Conservation (phyloP, 2,329 filamentous ascomycete species). For the Arthrobotrys megalospora region DNA sequence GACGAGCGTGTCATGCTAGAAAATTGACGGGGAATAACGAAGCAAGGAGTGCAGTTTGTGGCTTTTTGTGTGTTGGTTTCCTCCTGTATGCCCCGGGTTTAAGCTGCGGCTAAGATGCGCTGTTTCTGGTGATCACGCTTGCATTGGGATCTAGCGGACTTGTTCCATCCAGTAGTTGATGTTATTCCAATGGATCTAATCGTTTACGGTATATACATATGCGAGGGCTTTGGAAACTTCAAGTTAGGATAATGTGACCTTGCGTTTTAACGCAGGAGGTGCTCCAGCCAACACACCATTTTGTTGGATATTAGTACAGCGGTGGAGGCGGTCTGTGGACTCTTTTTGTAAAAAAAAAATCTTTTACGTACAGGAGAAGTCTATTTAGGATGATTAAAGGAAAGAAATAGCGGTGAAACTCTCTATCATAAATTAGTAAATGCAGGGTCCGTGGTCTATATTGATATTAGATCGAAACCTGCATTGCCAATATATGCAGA, state of each 20-base stretch:
- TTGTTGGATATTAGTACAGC: constrained; percentile 24
- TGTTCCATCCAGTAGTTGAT: neutral
- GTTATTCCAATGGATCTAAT: neutral
- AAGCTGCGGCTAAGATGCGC: constrained; percentile 25
- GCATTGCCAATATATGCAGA: constrained; percentile 29
- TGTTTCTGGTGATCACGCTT: neutral
- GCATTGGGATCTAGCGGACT: neutral
- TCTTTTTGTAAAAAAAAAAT: neutral
- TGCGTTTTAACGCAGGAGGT: constrained; percentile 39
- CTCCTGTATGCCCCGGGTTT: neutral
- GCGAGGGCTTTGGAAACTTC: constrained; percentile 29
- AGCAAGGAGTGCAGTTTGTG: constrained; percentile 47
- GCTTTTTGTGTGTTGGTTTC: constrained; percentile 53
- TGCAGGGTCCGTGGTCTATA: constrained; percentile 8
- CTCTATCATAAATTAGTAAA: neutral
- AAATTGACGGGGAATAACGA: neutral
- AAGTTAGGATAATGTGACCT: neutral
- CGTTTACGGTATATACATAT: neutral
- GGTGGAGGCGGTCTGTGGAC: neutral
- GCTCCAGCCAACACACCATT: constrained; percentile 26
- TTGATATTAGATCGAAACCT: neutral
- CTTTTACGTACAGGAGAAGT: constrained; percentile 1
- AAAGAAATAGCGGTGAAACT: constrained; percentile 3
- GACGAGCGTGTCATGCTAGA: neutral
- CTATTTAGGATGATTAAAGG: constrained; percentile 2